Conservation (phyloP, 768 basidiomycete species). For the Kwoniella botswanensis region DNA sequence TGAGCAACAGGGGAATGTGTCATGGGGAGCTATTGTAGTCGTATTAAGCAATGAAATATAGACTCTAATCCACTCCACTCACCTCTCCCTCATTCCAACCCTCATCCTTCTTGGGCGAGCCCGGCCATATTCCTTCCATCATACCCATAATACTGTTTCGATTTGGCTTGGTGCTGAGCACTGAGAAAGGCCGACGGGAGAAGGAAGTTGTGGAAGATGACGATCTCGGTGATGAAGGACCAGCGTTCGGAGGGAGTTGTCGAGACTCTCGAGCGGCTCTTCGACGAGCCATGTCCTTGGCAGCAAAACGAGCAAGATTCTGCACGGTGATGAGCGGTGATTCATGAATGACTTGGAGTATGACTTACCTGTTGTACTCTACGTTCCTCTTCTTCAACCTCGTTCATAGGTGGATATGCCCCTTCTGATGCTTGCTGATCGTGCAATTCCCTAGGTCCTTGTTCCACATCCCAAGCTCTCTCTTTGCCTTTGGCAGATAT, state of each 20-base stretch:
- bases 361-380: conserved; percentile 43
- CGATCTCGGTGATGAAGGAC: conserved; percentile 24
- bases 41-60: background rate
- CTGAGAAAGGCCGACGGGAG: conserved; percentile 30
- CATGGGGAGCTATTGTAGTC: conserved; percentile 10
- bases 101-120: conserved; percentile 16
- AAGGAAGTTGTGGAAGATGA: conserved; percentile 24
- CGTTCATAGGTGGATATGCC: conserved; percentile 45
- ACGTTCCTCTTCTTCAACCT: conserved; percentile 43
- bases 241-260: conserved; percentile 22
- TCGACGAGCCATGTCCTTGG: conserved; percentile 43
- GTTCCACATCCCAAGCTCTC: conserved; percentile 40
- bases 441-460: conserved; percentile 27
- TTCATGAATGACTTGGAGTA: background rate
- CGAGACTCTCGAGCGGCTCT: conserved; percentile 42
- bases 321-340: conserved; percentile 14
- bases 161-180: conserved; percentile 27
- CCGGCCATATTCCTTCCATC: conserved; percentile 42
- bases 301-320: conserved; percentile 50
- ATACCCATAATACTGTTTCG: conserved; percentile 42
- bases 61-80: background rate
- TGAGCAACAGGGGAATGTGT: conserved; percentile 18
- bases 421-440: conserved; percentile 8
- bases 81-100: conserved; percentile 29
- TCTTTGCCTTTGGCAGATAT: conserved; percentile 31